Base-by-base conservation (phyloP, 139 green algal species). In the Micractinium conductrix region DNA sequence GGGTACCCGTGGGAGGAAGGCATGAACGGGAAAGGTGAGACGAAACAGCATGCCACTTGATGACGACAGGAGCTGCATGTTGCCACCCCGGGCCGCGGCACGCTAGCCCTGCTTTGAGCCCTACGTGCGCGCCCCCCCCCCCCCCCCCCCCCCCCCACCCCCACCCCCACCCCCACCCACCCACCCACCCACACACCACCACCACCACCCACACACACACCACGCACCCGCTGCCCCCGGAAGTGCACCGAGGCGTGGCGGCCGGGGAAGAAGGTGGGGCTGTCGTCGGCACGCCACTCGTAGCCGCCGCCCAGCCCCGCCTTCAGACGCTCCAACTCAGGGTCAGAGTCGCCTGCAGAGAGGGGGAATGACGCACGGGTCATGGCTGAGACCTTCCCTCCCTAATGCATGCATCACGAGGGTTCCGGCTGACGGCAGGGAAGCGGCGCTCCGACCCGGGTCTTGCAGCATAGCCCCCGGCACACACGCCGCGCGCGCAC, bases 231-330 rank as follows among this genome's bases (percentile, higher is more conserved):
- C 76, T 80, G 82, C 60, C 30, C 91, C 74, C 22, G 84, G 79
- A 79, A 86, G 83, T 53, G 78, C 2, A 96, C 68, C 3, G 80
- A 50, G 7, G 94, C 94, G 78, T 95, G 91, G 45, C 94, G 84
- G 33, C 93, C 94, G 12, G 93, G 92, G 90, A 99, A 99, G 89
- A 98, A 98, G n/a, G 91, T 92, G 48, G 90, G 81, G 85, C 45
- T 37, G 85, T 88, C 79, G 22, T 90, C 87, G 3, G 84, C 71
- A 35, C 74, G 30, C 94, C 96, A 98, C 73, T 90, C 80, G 87
- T 99, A 99, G 28, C 86, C 79, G 42, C 83, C 85, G 58, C 80
- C 85, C 78, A 63, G 83, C 38, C 26, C 85, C 78, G 80, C 37
- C 55, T 71, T 71, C 80, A 81, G 21, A n/a, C 33, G 40, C 35